Percentiles rank a stretch among this genome's conserved stretches.
Conservation (phyloP, 495 filamentous ascomycete genomes). For the Xylaria venustula region DNA sequence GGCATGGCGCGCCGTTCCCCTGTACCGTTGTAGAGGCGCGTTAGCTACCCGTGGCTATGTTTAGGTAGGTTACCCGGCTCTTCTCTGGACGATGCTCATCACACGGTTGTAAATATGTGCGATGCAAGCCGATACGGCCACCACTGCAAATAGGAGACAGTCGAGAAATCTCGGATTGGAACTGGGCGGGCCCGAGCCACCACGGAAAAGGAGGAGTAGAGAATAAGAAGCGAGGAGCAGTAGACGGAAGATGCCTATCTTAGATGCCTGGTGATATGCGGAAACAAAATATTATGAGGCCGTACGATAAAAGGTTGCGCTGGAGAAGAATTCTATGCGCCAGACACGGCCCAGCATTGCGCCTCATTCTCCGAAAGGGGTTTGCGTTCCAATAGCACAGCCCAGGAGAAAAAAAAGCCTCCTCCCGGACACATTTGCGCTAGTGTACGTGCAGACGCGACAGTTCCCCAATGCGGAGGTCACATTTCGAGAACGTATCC, state of each 20-base stretch:
- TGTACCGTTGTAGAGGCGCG: background rate
- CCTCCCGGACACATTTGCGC: conserved; percentile 1
- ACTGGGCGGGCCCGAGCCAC: background rate
- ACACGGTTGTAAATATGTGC: conserved; percentile 7
- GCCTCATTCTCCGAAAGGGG: conserved; percentile 10
- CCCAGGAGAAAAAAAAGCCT: conserved; percentile 9
- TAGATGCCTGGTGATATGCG: too few relatives aligned
- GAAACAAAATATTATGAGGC: too few relatives aligned
- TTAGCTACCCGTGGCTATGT: background rate
- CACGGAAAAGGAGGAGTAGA: background rate
- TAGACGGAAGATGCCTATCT: background rate
- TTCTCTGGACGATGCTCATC: background rate
- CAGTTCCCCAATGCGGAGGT: conserved; percentile 15
- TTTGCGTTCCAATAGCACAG: conserved; percentile 10
- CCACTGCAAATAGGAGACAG: background rate
- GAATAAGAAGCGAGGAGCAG: too few relatives aligned
- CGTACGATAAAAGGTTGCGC: too few relatives aligned
- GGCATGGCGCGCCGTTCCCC: conserved; percentile 2
- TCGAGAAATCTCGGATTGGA: background rate
- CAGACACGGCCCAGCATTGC: conserved; percentile 4
- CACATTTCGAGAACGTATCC: conserved; percentile 7
- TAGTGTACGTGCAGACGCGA: conserved; percentile 10
- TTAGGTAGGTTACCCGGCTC: background rate
- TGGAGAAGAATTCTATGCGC: conserved; percentile 3
- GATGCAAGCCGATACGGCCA: background rate